A percentile compares a stretch with the other conserved stretches of the same genome.
phyloP scores from a whole-genome alignment of 805 yeast species.

The Wickerhamiella azyma region DNA sequence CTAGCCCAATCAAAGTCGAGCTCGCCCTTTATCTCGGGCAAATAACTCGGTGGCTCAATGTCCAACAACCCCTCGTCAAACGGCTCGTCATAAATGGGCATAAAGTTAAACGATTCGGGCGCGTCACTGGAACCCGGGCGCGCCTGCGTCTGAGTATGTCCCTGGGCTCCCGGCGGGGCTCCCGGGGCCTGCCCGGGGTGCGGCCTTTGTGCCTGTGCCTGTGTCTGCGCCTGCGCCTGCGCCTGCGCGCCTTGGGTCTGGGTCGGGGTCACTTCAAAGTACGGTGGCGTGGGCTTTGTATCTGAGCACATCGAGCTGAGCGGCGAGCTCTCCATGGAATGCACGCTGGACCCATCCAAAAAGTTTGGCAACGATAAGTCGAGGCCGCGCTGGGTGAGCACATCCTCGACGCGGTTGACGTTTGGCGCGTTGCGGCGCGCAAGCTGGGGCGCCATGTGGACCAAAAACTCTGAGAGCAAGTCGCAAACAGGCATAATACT shows the following conservation, averaged over 20 bases:
- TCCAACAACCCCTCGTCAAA: slow-evolving; percentile 4
- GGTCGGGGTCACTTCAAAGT: background rate
- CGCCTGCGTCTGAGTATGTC: background rate
- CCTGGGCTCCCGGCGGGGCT: background rate
- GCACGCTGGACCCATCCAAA: slow-evolving; percentile 4
- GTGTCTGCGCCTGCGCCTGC: background rate
- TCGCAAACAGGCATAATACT: slow-evolving; percentile 9
- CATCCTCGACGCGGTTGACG: slow-evolving; percentile 12
- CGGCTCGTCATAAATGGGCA: slow-evolving; percentile 6
- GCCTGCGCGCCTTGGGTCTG: background rate
- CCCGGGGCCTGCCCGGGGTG: background rate
- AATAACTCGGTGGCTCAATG: slow-evolving; percentile 5
- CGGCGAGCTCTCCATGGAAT: slow-evolving; percentile 5
- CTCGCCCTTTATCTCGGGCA: slow-evolving; percentile 5
- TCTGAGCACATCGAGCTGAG: background rate
- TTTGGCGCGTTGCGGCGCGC: background rate
- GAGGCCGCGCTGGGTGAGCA: slow-evolving; percentile 5
- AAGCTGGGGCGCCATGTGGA: slow-evolving; percentile 1
- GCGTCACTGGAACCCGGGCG: background rate
- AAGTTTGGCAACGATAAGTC: slow-evolving; percentile 12
- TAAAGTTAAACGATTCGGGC: too few species aligned
- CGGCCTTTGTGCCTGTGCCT: background rate
- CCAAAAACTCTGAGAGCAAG: slow-evolving; percentile 7
- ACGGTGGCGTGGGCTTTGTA: background rate
- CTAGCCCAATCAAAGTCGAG: background rate